These are phyloP conservation scores for Aureobasidium sp. DNA, from an alignment of 2,329 filamentous ascomycete species.

Conservation along the genomic window DNA sequence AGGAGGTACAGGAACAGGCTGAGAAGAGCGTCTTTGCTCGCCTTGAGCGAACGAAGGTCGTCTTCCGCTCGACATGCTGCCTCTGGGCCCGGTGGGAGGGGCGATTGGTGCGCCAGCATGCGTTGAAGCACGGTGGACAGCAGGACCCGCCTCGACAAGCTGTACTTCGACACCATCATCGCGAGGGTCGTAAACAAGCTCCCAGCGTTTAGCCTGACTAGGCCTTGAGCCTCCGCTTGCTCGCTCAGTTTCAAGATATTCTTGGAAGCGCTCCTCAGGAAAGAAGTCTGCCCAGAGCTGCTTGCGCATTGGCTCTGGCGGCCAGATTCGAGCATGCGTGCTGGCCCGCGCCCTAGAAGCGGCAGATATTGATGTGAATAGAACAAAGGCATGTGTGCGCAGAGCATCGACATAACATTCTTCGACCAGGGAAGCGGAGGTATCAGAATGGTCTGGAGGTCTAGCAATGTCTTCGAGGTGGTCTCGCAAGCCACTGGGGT, in stretches of 20 bases:
- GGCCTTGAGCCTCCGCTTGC: slow-evolving; percentile 23
- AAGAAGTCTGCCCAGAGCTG: slow-evolving; percentile 84
- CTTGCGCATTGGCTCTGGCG: slow-evolving; percentile 76
- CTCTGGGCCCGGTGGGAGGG: slow-evolving; percentile 25
- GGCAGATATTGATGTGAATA: slow-evolving; percentile 59
- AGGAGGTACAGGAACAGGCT: neutral
- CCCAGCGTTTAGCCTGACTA: slow-evolving; percentile 49
- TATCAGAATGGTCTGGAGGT: slow-evolving; percentile 44
- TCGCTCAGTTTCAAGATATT: slow-evolving; percentile 65
- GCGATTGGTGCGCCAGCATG: slow-evolving; percentile 17
- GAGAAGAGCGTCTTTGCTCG: neutral
- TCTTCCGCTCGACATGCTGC: slow-evolving; percentile 15
- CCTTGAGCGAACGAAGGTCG: slow-evolving; percentile 1
- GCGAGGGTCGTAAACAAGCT: slow-evolving; percentile 43
- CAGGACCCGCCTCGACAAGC: slow-evolving; percentile 27
- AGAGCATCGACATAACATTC: slow-evolving; percentile 76
- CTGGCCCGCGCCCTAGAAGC: slow-evolving; percentile 68
- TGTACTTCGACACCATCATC: slow-evolving; percentile 26
- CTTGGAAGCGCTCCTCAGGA: slow-evolving; percentile 60
- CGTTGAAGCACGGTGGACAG: neutral
- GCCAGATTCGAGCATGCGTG: slow-evolving; percentile 76
- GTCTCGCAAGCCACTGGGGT: slow-evolving; percentile 55
- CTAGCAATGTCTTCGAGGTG: slow-evolving; percentile 64
- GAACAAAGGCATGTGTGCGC: slow-evolving; percentile 77
- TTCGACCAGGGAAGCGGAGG: slow-evolving; percentile 45